phyloP scores from a whole-genome alignment of 305 asterid genomes.

The Fraxinus paxiana region DNA sequence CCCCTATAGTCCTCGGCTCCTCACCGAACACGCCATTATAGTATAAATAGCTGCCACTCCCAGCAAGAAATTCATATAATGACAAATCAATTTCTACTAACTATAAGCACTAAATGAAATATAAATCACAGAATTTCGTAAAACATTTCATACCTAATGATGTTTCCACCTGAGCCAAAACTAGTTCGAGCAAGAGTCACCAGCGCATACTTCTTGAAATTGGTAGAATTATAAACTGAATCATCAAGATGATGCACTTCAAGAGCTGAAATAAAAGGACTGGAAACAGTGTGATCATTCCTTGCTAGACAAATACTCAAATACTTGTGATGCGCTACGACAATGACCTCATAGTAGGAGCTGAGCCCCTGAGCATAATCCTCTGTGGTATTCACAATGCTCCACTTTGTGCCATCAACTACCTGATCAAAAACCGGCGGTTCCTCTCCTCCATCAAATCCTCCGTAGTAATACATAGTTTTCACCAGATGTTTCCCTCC shows the following conservation, averaged over 20 bases:
- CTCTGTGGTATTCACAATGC: conserved; percentile 64
- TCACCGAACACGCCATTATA: not conserved
- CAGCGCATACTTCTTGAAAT: conserved; percentile 48
- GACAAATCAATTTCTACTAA: not conserved
- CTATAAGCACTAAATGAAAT: not conserved
- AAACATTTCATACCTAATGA: conserved; percentile 42
- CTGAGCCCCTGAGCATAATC: conserved; percentile 56
- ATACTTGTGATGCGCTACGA: conserved; percentile 47
- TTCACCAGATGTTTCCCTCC: conserved; percentile 57
- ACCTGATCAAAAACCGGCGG: conserved; percentile 91
- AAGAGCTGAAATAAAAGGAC: conserved; percentile 74
- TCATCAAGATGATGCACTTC: conserved; percentile 50
- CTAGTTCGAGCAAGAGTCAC: conserved; percentile 52
- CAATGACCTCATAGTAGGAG: conserved; percentile 68
- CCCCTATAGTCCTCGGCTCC: not conserved
- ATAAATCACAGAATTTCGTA: not conserved
- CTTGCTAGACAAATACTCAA: conserved; percentile 65
- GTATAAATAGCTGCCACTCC: not conserved
- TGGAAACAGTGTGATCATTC: conserved; percentile 49
- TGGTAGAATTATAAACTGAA: conserved; percentile 65
- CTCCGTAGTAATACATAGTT: conserved; percentile 65
- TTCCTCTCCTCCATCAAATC: conserved; percentile 66
- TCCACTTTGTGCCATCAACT: conserved; percentile 78
- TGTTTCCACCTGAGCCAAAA: conserved; percentile 54
- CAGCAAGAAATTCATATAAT: not conserved